A percentile compares a stretch with the other conserved stretches of the same genome.
Evolutionary conservation across 2,329 filamentous ascomycete genomes (phyloP).

Genomic region (Trichoderma sp.): DNA sequence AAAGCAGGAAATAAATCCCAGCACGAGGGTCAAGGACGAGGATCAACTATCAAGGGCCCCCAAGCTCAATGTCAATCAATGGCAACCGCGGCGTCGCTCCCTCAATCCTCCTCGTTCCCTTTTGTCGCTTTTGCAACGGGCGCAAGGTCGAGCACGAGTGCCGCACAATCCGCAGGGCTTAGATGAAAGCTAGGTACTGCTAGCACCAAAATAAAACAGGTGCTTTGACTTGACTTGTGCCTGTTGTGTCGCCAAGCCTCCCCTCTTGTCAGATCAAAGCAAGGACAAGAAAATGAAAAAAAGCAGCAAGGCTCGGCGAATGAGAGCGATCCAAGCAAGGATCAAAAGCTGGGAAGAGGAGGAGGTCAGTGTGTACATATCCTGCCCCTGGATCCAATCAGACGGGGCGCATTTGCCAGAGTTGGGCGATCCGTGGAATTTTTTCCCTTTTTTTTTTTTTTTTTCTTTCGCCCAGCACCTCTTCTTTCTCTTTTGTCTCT

Average conservation of each 20-base stretch:
- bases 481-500: not conserved
- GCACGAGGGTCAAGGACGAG: not conserved
- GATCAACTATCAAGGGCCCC: no score
- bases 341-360: not conserved
- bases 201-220: not conserved
- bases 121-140: not conserved
- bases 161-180: slow-evolving; percentile 4
- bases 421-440: not conserved
- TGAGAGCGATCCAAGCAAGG: not conserved
- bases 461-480: not conserved
- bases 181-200: not conserved
- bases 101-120: not conserved
- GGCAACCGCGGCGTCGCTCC: not conserved
- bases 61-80: no score
- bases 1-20: not conserved
- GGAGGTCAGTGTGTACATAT: not conserved
- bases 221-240: not conserved
- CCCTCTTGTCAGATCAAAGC: not conserved
- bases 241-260: not conserved
- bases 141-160: not conserved
- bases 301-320: not conserved
- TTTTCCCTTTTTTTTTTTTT: not conserved
- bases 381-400: not conserved
- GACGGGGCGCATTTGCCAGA: not conserved
- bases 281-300: not conserved